Evolutionary conservation across 2,329 filamentous ascomycete genomes (phyloP).

Genomic region (Sodiomyces alkalinus): DNA sequence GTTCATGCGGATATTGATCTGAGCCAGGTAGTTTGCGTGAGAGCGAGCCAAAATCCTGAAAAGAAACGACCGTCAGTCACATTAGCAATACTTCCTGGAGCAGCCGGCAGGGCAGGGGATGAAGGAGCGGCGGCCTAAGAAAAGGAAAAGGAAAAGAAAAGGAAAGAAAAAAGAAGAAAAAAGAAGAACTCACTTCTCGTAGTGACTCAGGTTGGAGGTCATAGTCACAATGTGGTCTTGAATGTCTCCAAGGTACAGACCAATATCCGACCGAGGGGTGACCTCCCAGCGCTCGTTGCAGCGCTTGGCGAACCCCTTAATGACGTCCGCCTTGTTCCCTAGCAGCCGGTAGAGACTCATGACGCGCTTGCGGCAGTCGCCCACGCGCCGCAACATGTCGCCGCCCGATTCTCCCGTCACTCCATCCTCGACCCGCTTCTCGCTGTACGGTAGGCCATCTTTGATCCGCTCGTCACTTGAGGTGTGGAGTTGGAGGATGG

Average conservation of each 20-base stretch:
- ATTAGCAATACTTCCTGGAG: slow-evolving; percentile 1
- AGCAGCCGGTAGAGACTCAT: slow-evolving; percentile 89
- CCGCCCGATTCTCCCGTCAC: slow-evolving; percentile 35
- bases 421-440: slow-evolving; percentile 31
- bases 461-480: slow-evolving; percentile 26
- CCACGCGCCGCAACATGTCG: slow-evolving; percentile 85
- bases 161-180: too few species aligned
- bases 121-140: too few species aligned
- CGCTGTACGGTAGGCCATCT: slow-evolving; percentile 20
- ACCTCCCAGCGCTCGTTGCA: slow-evolving; percentile 98
- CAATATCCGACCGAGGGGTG: slow-evolving; percentile 86
- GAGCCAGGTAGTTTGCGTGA: slow-evolving; percentile 94
- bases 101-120: slow-evolving; percentile 2
- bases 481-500: slow-evolving; percentile 70
- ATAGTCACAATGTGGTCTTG: slow-evolving; percentile 99
- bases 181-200: slow-evolving; percentile 61
- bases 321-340: slow-evolving; percentile 96
- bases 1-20: slow-evolving; percentile 98
- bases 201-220: slow-evolving; percentile 90
- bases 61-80: too few species aligned
- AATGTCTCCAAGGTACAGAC: slow-evolving; percentile 94
- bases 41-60: slow-evolving; percentile 71
- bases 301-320: slow-evolving; percentile 95
- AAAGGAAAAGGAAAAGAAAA: neutral
- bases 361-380: slow-evolving; percentile 90